Percentiles rank a stretch among this genome's conserved stretches.
Conservation (phyloP, 768 basidiomycete genomes). For the Suillus placidus region DNA sequence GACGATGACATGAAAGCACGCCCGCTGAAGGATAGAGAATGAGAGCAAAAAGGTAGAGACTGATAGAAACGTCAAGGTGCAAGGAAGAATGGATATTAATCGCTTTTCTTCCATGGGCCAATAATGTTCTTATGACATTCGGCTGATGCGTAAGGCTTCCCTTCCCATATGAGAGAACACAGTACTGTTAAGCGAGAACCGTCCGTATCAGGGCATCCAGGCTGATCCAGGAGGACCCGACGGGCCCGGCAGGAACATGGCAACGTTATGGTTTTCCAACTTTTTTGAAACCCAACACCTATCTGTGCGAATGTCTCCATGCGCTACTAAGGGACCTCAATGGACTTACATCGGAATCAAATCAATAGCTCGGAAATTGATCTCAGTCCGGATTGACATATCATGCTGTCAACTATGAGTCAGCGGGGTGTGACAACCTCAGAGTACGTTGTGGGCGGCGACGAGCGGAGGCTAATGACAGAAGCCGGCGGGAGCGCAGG, state of each 20-base stretch:
- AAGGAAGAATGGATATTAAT: constrained; percentile 22
- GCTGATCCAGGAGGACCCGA: not conserved
- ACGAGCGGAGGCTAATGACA: not conserved
- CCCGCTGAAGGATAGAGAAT: not conserved
- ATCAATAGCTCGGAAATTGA: not conserved
- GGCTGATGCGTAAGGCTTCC: constrained; percentile 5
- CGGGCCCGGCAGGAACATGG: not conserved
- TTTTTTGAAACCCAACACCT: not conserved
- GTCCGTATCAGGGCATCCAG: not conserved
- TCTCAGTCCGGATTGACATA: not conserved
- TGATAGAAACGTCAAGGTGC: constrained; percentile 2
- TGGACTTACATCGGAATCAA: not conserved
- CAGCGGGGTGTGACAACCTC: not conserved
- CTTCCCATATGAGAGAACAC: constrained; percentile 3
- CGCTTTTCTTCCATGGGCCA: constrained; percentile 6
- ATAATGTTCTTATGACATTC: constrained; percentile 1
- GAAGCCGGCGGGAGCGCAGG: not conserved
- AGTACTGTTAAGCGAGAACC: constrained; percentile 1
- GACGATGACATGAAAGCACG: constrained; percentile 10
- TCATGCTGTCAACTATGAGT: not conserved
- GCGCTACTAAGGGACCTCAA: not conserved
- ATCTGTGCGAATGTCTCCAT: not conserved
- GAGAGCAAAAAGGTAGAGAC: not conserved
- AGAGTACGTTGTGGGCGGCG: not conserved
- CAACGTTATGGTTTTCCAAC: not conserved